Evolutionary conservation across 768 basidiomycete species (phyloP), one percentile per base, ranked within the genome.

Genomic region (Udeniomyces megalosporus): DNA sequence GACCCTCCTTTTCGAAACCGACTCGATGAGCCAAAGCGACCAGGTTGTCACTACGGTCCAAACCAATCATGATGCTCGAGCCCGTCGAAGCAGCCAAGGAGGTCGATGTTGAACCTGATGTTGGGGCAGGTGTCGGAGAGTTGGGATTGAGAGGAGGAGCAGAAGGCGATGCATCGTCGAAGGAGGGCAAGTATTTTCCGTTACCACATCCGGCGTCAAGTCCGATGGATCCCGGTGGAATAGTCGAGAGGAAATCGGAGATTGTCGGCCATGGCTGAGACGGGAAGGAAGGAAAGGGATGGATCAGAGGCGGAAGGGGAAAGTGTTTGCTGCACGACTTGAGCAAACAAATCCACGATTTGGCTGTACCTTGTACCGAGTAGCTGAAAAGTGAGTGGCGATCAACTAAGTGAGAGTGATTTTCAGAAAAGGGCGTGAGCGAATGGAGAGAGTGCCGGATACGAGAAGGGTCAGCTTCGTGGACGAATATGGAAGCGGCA

Each of bases 161-260:
- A 17, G 82, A 82, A 17, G 80, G 77, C n/a, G n/a, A n/a, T n/a
- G n/a, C n/a, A n/a, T n/a, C n/a, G 53, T 86, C 82, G 1, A 73
- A 66, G 1, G 88, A 74, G 2, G 86, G 84, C 1, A 97, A 80
- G 75, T 97, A 97, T 78, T 99, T 97, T 49, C 95, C 95, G 68
- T 99, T 99, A 1, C 95, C 95, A 28, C 89, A 89, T 5, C 95
- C 95, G 28, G 88, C 86, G 72, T 99, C 95, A 28, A 99, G 78
- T 12, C 93, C 93, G 38, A 95, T 76, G 76, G 82, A 88, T 28
- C 88, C 85, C 22, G 82, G 75, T 15, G 85, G 80, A 15, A 95
- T 71, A 46, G 78, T 80, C 7, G 80, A 77, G 28, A 95, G 77
- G 72, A 93, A 95, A 46, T 74, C 70, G 17, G 82, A 79, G 51